Conservation (phyloP, 2,329 filamentous ascomycete genomes). For the Bertia moriformis region DNA sequence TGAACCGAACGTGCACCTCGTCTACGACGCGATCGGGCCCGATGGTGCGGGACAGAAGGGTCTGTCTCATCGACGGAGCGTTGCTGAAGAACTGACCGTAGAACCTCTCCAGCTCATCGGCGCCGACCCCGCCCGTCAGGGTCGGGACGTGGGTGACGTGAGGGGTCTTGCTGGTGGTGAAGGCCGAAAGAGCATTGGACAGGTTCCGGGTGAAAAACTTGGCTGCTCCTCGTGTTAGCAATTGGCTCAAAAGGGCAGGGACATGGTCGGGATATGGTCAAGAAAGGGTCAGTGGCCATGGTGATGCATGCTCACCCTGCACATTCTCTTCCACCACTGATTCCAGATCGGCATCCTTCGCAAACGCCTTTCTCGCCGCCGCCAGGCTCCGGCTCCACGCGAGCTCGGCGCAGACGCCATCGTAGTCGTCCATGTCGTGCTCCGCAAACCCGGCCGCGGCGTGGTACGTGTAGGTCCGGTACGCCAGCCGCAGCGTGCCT, state of each 20-base stretch:
- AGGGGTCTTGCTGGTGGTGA: conserved; percentile 49
- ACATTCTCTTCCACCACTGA: conserved; percentile 51
- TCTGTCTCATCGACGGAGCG: conserved; percentile 40
- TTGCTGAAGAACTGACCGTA: conserved; percentile 54
- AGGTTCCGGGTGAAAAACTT: conserved; percentile 42
- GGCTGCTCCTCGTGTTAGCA: conserved; percentile 9
- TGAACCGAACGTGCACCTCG: conserved; percentile 43
- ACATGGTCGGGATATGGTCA: not conserved
- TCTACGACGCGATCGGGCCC: conserved; percentile 51
- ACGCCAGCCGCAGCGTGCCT: conserved; percentile 17
- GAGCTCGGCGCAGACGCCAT: conserved; percentile 46
- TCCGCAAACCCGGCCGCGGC: conserved; percentile 57
- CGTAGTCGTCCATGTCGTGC: conserved; percentile 52
- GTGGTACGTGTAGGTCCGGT: conserved; percentile 23
- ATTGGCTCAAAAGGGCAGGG: not conserved
- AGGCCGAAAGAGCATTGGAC: too few species aligned
- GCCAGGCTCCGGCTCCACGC: conserved; percentile 55
- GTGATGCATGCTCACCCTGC: conserved; percentile 26
- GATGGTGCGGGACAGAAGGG: conserved; percentile 49
- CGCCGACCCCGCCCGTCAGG: conserved; percentile 46
- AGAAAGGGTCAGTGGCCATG: not conserved
- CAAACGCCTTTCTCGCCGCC: conserved; percentile 45
- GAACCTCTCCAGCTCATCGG: conserved; percentile 41
- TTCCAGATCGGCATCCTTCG: conserved; percentile 47
- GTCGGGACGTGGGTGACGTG: conserved; percentile 59